A percentile compares a stretch with the other conserved stretches of the same genome.
Conservation (phyloP, 768 basidiomycete genomes). For the Boletus sp. region DNA sequence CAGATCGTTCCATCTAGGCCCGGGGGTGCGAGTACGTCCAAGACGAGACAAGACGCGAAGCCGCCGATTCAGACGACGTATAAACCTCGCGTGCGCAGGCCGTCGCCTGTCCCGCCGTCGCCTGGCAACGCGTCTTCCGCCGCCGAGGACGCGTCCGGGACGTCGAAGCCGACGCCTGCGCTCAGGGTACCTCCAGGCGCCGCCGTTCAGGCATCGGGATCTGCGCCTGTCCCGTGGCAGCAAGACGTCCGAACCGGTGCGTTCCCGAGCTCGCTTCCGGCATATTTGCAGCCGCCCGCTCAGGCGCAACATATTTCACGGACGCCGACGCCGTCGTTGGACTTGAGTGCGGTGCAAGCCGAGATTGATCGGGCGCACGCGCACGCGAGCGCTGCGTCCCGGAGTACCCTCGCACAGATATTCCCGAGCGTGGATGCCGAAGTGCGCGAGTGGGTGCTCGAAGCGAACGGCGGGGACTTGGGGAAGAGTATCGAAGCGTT, state of each 20-base stretch:
- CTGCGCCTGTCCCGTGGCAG: constrained; percentile 42
- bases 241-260: constrained; percentile 29
- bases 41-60: constrained; percentile 31
- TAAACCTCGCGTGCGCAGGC: constrained; percentile 65
- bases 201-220: constrained; percentile 12
- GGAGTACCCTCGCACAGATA: constrained; percentile 80
- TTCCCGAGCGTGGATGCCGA: constrained; percentile 84
- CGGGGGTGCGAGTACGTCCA: constrained; percentile 42
- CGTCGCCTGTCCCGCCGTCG: constrained; percentile 41
- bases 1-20: constrained; percentile 26
- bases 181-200: constrained; percentile 39
- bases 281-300: constrained; percentile 36
- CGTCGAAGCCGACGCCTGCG: neutral
- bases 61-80: constrained; percentile 62
- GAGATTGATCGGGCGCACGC: constrained; percentile 80
- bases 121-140: constrained; percentile 16
- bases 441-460: constrained; percentile 85
- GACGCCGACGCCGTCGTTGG: constrained; percentile 68
- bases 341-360: constrained; percentile 66
- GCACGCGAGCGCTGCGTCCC: constrained; percentile 66
- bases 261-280: constrained; percentile 23
- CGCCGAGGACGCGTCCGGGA: constrained; percentile 49
- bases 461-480: constrained; percentile 85
- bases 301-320: constrained; percentile 59
- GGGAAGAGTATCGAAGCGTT: constrained; percentile 87